Base-by-base conservation (phyloP, 352 stramenopile genomes). In the Phytophthora fragariaefolia region DNA sequence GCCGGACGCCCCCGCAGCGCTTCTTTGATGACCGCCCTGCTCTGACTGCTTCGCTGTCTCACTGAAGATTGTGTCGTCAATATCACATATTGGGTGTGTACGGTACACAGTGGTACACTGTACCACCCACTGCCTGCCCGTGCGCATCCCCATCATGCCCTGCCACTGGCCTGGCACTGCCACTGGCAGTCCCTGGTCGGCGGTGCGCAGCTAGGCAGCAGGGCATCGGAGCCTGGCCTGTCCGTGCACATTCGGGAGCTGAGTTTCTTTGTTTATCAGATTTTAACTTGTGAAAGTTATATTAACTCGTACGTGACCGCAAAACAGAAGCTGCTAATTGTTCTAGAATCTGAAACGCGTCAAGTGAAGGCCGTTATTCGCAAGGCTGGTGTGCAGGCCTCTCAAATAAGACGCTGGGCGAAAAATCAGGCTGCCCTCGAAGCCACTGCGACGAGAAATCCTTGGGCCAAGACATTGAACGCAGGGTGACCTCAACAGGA, bases 1-100 rank as follows among this genome's bases (percentile, higher is more conserved):
- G 55, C 42, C 40, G 43, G 42, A 63, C 20, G 55, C 55, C 20
- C 49, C 18, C 18, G 8, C 7, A 57, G 49, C 26, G 15, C n/a
- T n/a, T n/a, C n/a, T n/a, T n/a, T n/a, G n/a, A 36, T 36, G 30
- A 7, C 30, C 13, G 30, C 8, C 0, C 30, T 43, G 36, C 36
- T 43, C 9, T 43, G 2, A 5, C 13, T 43, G 36, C 36, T 43
- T 36, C 6, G 36, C 5, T n/a, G 9, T 1, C 7, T 43, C 12
- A 43, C 12, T 6, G 7, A 43, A 20, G 2, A 20, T 6, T 43
- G n/a, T n/a, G n/a, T n/a, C n/a, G n/a, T 36, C 30, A 43, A 43
- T 22, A 15, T 20, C 17, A 15, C 8, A 17, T 43, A 1, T n/a
- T 10, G 8, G 7, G 36, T 43, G 36, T 20, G 36, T 43, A 2